Evolutionary conservation across 495 filamentous ascomycete species (phyloP).

Genomic region (Rhizodiscina lignyota): DNA sequence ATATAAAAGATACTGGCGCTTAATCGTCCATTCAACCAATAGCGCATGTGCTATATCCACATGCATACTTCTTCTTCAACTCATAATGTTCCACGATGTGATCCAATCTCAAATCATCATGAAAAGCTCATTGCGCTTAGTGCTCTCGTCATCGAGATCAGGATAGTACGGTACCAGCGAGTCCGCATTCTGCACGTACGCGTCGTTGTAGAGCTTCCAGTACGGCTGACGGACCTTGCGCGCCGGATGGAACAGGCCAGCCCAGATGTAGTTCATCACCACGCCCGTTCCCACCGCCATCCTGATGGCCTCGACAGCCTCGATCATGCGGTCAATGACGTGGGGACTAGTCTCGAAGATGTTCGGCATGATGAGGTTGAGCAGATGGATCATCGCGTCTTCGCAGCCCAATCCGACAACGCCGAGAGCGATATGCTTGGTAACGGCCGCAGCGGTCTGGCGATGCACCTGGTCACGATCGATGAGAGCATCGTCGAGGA

Average conservation of each 20-base stretch:
- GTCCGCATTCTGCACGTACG: constrained; percentile 89
- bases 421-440: constrained; percentile 93
- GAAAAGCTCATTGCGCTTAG: constrained; percentile 65
- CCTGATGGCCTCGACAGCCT: constrained; percentile 90
- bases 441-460: constrained; percentile 87
- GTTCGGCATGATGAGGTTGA: constrained; percentile 92
- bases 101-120: constrained; percentile 31
- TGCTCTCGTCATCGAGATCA: constrained; percentile 55
- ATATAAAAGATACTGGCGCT: no score
- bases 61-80: neutral
- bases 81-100: neutral
- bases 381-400: constrained; percentile 94
- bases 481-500: constrained; percentile 93
- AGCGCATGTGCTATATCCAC: neutral
- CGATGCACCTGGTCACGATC: constrained; percentile 97
- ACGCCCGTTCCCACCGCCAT: constrained; percentile 83
- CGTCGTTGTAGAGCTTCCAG: constrained; percentile 91
- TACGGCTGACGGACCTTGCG: constrained; percentile 86
- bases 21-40: neutral
- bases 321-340: constrained; percentile 94
- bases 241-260: constrained; percentile 90
- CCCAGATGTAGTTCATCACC: constrained; percentile 95
- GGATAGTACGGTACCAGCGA: constrained; percentile 94
- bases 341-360: constrained; percentile 97
- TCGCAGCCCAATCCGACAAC: constrained; percentile 96